Base-by-base conservation (phyloP, 2,329 filamentous ascomycete species). In the Phaeomoniella chlamydospora region DNA sequence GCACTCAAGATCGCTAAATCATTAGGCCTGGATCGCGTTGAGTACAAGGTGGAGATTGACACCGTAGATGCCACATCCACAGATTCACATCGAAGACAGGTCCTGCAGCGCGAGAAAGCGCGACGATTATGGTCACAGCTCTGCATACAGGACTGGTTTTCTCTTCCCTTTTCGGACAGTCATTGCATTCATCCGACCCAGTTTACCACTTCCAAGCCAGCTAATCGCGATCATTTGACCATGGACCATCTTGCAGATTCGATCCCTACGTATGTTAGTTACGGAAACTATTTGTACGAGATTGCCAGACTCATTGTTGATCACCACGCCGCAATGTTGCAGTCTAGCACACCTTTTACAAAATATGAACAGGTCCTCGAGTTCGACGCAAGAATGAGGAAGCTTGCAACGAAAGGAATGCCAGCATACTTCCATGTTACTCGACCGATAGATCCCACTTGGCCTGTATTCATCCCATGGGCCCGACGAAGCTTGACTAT, bases 1-100 rank as follows among this genome's bases (percentile, higher is more conserved):
- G 64, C 59, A 2, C 49, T 62, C 4, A 54, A 63, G 5, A 65
- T 70, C 31, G 64, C 63, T 2, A 62, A 65, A 45, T 57, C 59
- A 1, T 49, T 70, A 0, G 64, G 62, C 0, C 47, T 70, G 3
- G 63, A 70, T 36, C 50, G 55, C 15, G 48, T 65, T 2, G 46
- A 43, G 0, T 37, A 49, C 4, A 46, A 50, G 3, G 33, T 44
- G 4, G 34, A 42, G 12, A 41, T 44, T 4, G 37, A 48, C 18
- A 35, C 50, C 2, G 36, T 48, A 4, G 43, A n/a, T n/a, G n/a
- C n/a, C n/a, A n/a, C n/a, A n/a, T n/a, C n/a, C n/a, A n/a, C n/a
- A n/a, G n/a, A n/a, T n/a, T n/a, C n/a, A n/a, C n/a, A n/a, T n/a
- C n/a, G n/a, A n/a, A n/a, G n/a, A n/a, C n/a, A n/a, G n/a, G n/a